These are phyloP conservation scores for Fusarium sp. DNA, from an alignment of 2,329 filamentous ascomycete species.

Conservation along the genomic window DNA sequence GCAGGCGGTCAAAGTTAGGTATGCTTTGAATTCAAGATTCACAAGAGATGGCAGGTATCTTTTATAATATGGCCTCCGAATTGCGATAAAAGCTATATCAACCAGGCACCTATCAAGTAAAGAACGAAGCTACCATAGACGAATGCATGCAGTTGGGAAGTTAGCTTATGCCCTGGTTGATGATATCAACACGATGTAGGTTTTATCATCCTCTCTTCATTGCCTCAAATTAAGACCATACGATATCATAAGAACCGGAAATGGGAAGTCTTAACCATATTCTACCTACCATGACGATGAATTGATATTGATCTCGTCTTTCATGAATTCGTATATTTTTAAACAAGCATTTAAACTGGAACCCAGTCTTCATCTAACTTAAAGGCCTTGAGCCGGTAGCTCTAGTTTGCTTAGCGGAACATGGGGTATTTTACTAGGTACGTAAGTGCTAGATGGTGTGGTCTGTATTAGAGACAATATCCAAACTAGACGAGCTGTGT, in stretches of 20 bases:
- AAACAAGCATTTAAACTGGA: neutral
- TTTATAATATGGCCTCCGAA: neutral
- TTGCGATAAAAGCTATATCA: too few relatives aligned
- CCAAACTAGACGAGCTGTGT: neutral
- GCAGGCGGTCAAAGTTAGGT: conserved; percentile 42
- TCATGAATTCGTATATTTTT: neutral
- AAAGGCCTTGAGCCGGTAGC: neutral
- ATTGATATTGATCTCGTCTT: neutral
- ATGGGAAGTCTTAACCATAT: neutral
- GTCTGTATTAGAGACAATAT: neutral
- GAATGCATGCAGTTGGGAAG: too few relatives aligned
- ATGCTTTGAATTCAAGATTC: neutral
- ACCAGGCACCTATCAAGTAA: too few relatives aligned
- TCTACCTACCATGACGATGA: neutral
- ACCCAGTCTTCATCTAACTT: neutral
- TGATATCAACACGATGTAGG: too few relatives aligned
- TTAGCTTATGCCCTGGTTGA: too few relatives aligned
- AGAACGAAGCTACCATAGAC: too few relatives aligned
- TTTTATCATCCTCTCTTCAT: too few relatives aligned
- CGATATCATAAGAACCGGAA: too few relatives aligned
- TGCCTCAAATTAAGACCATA: too few relatives aligned
- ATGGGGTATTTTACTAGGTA: neutral
- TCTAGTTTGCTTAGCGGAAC: conserved; percentile 1
- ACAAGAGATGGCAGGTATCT: neutral
- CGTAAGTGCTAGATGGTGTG: neutral